Percentiles rank a stretch among this genome's conserved stretches.
Conservation (phyloP, 768 basidiomycete genomes). For the Hericium erinaceus region DNA sequence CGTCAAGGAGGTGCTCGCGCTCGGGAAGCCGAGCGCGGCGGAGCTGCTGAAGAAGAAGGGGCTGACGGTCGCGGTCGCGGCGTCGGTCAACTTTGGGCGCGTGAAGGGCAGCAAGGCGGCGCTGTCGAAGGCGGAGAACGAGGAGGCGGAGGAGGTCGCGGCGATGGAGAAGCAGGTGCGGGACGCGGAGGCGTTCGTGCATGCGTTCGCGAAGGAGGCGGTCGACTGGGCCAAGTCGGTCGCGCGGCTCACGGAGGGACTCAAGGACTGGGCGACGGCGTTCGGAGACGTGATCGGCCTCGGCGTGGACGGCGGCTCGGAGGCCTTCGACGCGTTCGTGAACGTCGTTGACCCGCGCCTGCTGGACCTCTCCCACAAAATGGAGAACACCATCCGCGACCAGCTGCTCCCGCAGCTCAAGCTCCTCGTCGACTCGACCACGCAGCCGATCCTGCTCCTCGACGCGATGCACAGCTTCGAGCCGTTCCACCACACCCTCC, state of each 20-base stretch:
- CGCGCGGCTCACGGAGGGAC: neutral
- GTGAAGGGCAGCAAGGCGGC: conserved; percentile 41
- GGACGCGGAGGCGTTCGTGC: conserved; percentile 4
- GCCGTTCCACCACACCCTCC: conserved; percentile 60
- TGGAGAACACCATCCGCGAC: conserved; percentile 45
- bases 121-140: conserved; percentile 33
- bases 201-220: conserved; percentile 8
- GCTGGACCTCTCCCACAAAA: conserved; percentile 39
- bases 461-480: conserved; percentile 64
- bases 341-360: conserved; percentile 46
- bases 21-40: conserved; percentile 8
- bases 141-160: conserved; percentile 9
- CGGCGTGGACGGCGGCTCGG: conserved; percentile 14
- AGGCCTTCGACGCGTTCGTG: conserved; percentile 35
- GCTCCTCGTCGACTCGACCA: conserved; percentile 47
- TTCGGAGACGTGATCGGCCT: conserved; percentile 18
- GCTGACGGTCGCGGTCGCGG: conserved; percentile 33
- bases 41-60: conserved; percentile 23
- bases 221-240: conserved; percentile 11
- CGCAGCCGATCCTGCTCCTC: conserved; percentile 55
- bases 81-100: conserved; percentile 42
- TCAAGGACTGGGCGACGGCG: conserved; percentile 10
- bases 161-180: conserved; percentile 9
- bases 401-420: conserved; percentile 49
- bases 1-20: conserved; percentile 59